Conservation (phyloP, 2,329 filamentous ascomycete species). For the Penicillium sp. region DNA sequence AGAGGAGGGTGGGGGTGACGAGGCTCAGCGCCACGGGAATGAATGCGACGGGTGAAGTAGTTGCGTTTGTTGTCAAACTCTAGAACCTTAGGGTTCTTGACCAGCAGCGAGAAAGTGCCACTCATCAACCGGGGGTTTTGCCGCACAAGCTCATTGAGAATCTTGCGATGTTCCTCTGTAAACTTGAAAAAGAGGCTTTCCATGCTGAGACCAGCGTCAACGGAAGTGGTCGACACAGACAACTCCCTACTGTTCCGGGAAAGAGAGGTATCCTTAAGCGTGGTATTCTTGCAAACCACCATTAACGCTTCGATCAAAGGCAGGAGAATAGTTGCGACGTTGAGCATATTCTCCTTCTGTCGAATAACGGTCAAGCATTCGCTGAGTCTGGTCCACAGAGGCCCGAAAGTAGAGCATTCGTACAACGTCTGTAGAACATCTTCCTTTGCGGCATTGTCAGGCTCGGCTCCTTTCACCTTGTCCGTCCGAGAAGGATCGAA, state of each 20-base stretch:
- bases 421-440: conserved; percentile 82
- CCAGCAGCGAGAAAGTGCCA: conserved; percentile 86
- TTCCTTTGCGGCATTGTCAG: conserved; percentile 62
- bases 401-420: conserved; percentile 78
- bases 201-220: conserved; percentile 61
- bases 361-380: conserved; percentile 80
- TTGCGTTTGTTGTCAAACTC: conserved; percentile 99
- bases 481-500: conserved; percentile 68
- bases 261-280: conserved; percentile 58
- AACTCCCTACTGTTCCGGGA: conserved; percentile 55
- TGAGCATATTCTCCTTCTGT: conserved; percentile 88
- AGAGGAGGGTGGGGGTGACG: conserved; percentile 67
- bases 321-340: conserved; percentile 88
- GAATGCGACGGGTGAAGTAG: conserved; percentile 91
- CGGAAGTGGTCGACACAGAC: conserved; percentile 60
- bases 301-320: conserved; percentile 93
- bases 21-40: conserved; percentile 61
- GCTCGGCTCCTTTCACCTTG: conserved; percentile 44
- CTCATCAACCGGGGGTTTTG: conserved; percentile 98
- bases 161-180: conserved; percentile 93
- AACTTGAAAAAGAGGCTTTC: conserved; percentile 93
- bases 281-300: conserved; percentile 98
- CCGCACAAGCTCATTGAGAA: conserved; percentile 92
- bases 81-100: conserved; percentile 96
- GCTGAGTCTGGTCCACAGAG: conserved; percentile 86